phyloP scores from a whole-genome alignment of 148 eudicot species.

The Pouteria glomerata region DNA sequence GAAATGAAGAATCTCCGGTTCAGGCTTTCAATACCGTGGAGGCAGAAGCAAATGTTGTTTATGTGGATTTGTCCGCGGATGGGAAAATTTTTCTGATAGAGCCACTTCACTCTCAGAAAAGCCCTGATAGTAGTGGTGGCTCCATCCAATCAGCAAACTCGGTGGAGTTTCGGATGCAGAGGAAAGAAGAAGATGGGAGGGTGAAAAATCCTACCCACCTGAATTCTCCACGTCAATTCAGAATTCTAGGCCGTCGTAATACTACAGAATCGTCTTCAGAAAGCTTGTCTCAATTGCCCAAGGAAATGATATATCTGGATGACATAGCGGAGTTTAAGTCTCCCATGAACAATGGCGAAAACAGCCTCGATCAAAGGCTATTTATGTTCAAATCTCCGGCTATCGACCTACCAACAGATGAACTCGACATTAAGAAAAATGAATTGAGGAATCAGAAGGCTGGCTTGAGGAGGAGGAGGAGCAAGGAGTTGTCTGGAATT shows the following conservation, averaged over 20 bases:
- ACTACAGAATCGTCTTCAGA: constrained; percentile 28
- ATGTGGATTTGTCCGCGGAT: neutral
- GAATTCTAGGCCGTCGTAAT: neutral
- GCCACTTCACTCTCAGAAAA: neutral
- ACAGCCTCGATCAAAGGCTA: constrained; percentile 41
- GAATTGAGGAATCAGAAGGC: constrained; percentile 3
- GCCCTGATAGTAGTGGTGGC: neutral
- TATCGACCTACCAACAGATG: neutral
- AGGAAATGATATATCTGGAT: constrained; percentile 36
- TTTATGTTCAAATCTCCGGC: constrained; percentile 50
- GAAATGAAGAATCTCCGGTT: neutral
- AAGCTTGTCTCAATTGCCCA: constrained; percentile 13
- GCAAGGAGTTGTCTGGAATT: constrained; percentile 17
- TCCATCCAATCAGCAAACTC: too few species aligned
- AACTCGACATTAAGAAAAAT: neutral
- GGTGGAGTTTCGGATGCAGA: neutral
- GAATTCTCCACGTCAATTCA: neutral
- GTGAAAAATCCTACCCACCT: neutral
- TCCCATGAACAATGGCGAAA: constrained; percentile 17
- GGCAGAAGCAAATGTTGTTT: constrained; percentile 7
- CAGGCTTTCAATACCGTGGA: constrained; percentile 2
- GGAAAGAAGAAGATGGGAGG: neutral
- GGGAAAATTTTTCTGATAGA: neutral
- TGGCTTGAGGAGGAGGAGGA: constrained; percentile 12
- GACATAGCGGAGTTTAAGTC: constrained; percentile 57